A percentile compares a stretch with the other conserved stretches of the same genome.
These are phyloP conservation scores for grape (Vitis vinifera) DNA, from an alignment of 164 flowering plant species.

Conservation along the genomic window DNA sequence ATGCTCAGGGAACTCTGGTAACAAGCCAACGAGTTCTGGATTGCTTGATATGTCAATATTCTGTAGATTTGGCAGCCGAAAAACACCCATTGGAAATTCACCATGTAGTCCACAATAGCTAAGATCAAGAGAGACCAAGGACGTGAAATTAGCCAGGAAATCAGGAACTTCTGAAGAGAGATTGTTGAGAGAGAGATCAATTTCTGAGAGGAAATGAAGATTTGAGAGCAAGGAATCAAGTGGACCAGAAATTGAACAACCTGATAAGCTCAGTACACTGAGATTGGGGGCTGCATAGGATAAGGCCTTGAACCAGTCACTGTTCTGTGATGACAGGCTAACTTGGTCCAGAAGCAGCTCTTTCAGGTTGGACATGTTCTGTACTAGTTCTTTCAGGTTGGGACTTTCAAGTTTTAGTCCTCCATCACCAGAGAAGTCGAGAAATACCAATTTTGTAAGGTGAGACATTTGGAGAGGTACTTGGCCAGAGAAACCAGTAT, in stretches of 20 bases:
- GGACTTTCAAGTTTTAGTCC: neutral
- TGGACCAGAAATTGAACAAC: neutral
- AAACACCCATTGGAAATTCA: neutral
- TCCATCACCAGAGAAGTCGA: neutral
- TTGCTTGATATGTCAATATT: neutral
- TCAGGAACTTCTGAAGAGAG: slow-evolving; percentile 5
- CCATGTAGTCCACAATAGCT: neutral
- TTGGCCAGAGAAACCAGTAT: slow-evolving; percentile 2
- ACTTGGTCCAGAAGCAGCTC: neutral
- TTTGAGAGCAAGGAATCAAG: neutral
- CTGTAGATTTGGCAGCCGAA: slow-evolving; percentile 7
- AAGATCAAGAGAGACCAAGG: slow-evolving; percentile 8
- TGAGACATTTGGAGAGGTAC: slow-evolving; percentile 9
- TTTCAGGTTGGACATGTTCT: neutral
- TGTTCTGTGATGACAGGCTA: neutral
- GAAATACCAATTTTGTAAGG: slow-evolving; percentile 5
- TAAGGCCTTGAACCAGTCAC: neutral
- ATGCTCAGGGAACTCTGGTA: slow-evolving; percentile 2
- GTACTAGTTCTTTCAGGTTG: neutral
- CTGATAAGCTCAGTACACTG: neutral
- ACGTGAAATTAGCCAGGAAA: slow-evolving; percentile 12
- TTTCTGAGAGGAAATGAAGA: neutral
- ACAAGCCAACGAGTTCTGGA: neutral
- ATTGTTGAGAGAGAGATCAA: neutral
- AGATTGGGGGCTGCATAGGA: neutral